Conservation (phyloP, 805 yeast genomes). For the Dipodascus geniculatus region DNA sequence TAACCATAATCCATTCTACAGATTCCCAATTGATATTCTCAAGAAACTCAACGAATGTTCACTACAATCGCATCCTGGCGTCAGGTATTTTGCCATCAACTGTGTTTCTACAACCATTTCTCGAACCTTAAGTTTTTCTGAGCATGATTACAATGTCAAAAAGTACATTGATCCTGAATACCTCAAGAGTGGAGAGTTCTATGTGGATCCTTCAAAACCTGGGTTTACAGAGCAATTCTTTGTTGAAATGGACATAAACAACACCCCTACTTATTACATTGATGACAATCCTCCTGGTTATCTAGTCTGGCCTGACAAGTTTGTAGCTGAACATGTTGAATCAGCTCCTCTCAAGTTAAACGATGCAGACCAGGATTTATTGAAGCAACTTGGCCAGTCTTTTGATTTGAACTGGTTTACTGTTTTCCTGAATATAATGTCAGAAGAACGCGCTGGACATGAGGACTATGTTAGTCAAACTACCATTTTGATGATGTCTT, state of each 20-base stretch:
- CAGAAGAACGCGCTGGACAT: slow-evolving; percentile 42
- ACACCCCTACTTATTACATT: slow-evolving; percentile 48
- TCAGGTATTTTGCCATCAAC: slow-evolving; percentile 47
- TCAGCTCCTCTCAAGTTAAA: slow-evolving; percentile 21
- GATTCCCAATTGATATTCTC: background rate
- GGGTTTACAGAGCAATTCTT: slow-evolving; percentile 33
- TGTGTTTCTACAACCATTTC: slow-evolving; percentile 45
- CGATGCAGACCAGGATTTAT: slow-evolving; percentile 31
- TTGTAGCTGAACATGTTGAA: slow-evolving; percentile 24
- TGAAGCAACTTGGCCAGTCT: slow-evolving; percentile 33
- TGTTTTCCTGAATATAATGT: slow-evolving; percentile 39
- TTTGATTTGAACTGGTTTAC: slow-evolving; percentile 51
- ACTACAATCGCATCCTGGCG: slow-evolving; percentile 45
- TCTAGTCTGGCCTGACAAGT: slow-evolving; percentile 58
- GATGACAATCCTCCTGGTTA: slow-evolving; percentile 49
- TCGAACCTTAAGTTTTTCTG: slow-evolving; percentile 35
- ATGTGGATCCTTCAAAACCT: slow-evolving; percentile 33
- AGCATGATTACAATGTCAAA: slow-evolving; percentile 34
- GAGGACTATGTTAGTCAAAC: slow-evolving; percentile 54
- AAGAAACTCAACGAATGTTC: slow-evolving; percentile 14
- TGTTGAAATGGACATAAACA: slow-evolving; percentile 39
- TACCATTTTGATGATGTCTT: slow-evolving; percentile 45
- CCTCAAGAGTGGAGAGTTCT: slow-evolving; percentile 27
- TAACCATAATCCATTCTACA: background rate
- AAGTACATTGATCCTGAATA: slow-evolving; percentile 24